A percentile compares a stretch with the other conserved stretches of the same genome.
Conservation (phyloP, 192 early-diverging fungal species). For the Phycomyces blakesleeanus region DNA sequence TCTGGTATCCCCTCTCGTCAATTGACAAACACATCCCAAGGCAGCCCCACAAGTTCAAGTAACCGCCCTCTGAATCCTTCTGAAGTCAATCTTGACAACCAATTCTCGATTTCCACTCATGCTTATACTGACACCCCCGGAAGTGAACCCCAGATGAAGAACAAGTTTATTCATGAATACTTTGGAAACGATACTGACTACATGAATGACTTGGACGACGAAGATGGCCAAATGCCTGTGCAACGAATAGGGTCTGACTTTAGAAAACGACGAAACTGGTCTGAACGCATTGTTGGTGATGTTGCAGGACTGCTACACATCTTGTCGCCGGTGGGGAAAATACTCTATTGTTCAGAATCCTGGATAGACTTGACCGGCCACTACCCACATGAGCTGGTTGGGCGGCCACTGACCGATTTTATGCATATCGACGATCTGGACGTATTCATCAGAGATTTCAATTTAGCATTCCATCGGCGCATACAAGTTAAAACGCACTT, state of each 20-base stretch:
- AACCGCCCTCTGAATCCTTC: no score
- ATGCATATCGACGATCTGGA: slow-evolving; percentile 45
- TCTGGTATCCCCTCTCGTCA: no score
- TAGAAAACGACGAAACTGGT: slow-evolving; percentile 31
- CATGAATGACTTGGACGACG: background rate
- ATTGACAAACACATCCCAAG: no score
- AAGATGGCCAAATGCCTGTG: background rate
- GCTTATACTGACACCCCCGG: background rate
- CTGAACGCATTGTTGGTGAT: slow-evolving; percentile 41
- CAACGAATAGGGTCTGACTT: background rate
- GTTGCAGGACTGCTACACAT: slow-evolving; percentile 41
- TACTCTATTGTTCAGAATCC: slow-evolving; percentile 45
- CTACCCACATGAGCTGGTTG: slow-evolving; percentile 38
- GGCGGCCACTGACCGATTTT: slow-evolving; percentile 41
- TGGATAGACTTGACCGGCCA: slow-evolving; percentile 42
- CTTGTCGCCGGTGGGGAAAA: slow-evolving; percentile 33
- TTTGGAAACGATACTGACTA: background rate
- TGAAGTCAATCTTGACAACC: background rate
- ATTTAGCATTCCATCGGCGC: slow-evolving; percentile 29
- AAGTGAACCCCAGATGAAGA: background rate
- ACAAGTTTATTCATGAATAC: background rate
- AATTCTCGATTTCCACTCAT: background rate
- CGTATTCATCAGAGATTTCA: slow-evolving; percentile 39
- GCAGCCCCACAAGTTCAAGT: no score
- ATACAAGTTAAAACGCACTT: slow-evolving; percentile 37